Evolutionary conservation across 495 filamentous ascomycete species (phyloP), one percentile per base, ranked within the genome.

Genomic region (Astrocystis sublimbata): DNA sequence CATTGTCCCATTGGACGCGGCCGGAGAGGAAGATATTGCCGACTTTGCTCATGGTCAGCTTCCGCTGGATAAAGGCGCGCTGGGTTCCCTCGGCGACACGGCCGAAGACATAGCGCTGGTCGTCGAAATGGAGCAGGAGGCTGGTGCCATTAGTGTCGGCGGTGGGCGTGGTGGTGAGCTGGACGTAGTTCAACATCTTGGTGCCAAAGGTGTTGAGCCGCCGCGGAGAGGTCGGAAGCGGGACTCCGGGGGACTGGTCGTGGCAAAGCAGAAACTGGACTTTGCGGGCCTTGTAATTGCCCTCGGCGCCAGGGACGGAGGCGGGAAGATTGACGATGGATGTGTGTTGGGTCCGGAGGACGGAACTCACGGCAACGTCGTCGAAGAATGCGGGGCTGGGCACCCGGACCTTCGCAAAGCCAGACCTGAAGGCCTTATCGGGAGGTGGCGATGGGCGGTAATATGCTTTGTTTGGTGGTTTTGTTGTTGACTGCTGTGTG

Each of bases 31-130:
- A 96, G 42, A 96, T 76, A 68, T 96, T 83, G 26, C 77, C 78
- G 6, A 93, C 73, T 69, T 87, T 89, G 3, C 68, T 63, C 51
- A 93, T 60, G 40, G 78, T 75, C 0, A 85, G 53, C 42, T 85
- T 88, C 52, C 85, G 80, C 72, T 97, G 88, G 4, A 80, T 74
- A 52, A 86, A 76, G 55, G 86, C 83, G n/a, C 94, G 85, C 76
- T 97, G 93, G 10, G 88, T 85, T 5, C 94, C 94, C 74, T 98
- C 96, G 10, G 86, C 77, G 9, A 92, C 67, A 70, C 90, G 88
- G 7, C 94, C 94, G 67, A 98, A 87, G n/a, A 98, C 54, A 71
- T 98, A 98, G 45, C 92, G 85, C 69, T 87, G 86, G 52, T 85
- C 79, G 55, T 92, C 89, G 69, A 92, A 92, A 68, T 91, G 84